Conservation (phyloP, 2,329 filamentous ascomycete species). For the Septoria petroselini region DNA sequence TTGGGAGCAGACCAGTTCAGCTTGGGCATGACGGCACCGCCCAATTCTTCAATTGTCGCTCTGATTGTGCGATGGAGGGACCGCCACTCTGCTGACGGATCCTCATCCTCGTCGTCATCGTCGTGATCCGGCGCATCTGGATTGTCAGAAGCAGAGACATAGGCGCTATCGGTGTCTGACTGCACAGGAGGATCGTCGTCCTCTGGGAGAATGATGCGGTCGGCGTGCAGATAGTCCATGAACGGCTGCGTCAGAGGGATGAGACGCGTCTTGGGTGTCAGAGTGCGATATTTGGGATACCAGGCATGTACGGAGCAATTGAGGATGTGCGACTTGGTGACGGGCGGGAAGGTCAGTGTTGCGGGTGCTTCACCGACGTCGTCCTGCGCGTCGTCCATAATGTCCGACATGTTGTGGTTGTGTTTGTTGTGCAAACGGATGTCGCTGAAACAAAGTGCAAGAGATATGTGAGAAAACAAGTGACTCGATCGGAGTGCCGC, state of each 20-base stretch:
- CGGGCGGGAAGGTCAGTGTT: constrained; percentile 69
- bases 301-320: constrained; percentile 93
- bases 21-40: constrained; percentile 84
- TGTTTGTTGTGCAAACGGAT: not conserved
- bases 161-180: constrained; percentile 52
- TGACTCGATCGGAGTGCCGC: too few species aligned
- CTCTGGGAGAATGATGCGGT: constrained; percentile 84
- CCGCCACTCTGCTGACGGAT: constrained; percentile 61
- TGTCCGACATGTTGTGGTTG: constrained; percentile 2
- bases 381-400: not conserved
- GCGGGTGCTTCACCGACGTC: constrained; percentile 5
- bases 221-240: constrained; percentile 80
- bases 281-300: constrained; percentile 78
- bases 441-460: not conserved
- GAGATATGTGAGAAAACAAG: not conserved
- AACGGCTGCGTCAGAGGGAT: constrained; percentile 74
- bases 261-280: constrained; percentile 81
- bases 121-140: constrained; percentile 42
- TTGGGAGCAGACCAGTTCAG: constrained; percentile 97
- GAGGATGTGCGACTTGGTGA: constrained; percentile 81
- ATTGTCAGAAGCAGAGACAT: constrained; percentile 46
- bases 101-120: constrained; percentile 58
- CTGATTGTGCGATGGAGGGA: constrained; percentile 76
- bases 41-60: constrained; percentile 72
- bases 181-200: constrained; percentile 49